A percentile compares a stretch with the other conserved stretches of the same genome.
Evolutionary conservation across 2,329 filamentous ascomycete genomes (phyloP).

Genomic region (Leptographium wingfieldii): DNA sequence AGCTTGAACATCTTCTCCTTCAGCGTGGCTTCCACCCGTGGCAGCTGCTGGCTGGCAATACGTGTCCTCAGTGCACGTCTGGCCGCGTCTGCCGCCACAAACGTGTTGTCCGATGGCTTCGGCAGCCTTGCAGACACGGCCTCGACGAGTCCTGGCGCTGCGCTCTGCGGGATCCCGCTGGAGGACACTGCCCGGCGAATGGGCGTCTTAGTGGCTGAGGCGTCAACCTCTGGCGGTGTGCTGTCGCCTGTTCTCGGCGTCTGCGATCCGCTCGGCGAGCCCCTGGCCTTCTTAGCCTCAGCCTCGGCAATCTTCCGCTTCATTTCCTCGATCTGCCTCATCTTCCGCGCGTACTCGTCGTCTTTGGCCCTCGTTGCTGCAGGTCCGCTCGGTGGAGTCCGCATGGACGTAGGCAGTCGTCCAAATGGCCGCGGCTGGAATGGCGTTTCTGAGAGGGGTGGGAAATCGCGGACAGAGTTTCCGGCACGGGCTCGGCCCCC

Average conservation of each 20-base stretch:
- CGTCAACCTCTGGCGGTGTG: conserved; percentile 18
- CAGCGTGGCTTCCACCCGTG: conserved; percentile 25
- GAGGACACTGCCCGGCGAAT: conserved; percentile 11
- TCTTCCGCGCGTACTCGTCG: conserved; percentile 35
- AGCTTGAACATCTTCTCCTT: conserved; percentile 35
- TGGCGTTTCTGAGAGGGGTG: conserved; percentile 26
- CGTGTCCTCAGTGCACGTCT: conserved; percentile 19
- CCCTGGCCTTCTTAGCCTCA: conserved; percentile 38
- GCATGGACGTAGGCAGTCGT: conserved; percentile 23
- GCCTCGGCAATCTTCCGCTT: conserved; percentile 46
- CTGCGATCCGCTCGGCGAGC: conserved; percentile 15
- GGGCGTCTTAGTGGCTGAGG: not conserved
- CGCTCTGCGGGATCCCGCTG: conserved; percentile 7
- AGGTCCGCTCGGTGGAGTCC: conserved; percentile 26
- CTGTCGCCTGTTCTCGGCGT: conserved; percentile 15
- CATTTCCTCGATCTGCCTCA: conserved; percentile 47
- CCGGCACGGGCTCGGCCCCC: conserved; percentile 20
- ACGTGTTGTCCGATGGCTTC: conserved; percentile 8
- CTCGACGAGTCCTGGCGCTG: not conserved
- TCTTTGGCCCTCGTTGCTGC: conserved; percentile 19
- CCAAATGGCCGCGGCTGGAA: conserved; percentile 24
- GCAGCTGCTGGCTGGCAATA: conserved; percentile 25
- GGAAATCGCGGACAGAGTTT: conserved; percentile 29
- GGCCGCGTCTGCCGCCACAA: conserved; percentile 1
- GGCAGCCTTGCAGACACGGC: conserved; percentile 15